Conservation (phyloP, 163 green algal species). For the Coccomyxa subellipsoidea region DNA sequence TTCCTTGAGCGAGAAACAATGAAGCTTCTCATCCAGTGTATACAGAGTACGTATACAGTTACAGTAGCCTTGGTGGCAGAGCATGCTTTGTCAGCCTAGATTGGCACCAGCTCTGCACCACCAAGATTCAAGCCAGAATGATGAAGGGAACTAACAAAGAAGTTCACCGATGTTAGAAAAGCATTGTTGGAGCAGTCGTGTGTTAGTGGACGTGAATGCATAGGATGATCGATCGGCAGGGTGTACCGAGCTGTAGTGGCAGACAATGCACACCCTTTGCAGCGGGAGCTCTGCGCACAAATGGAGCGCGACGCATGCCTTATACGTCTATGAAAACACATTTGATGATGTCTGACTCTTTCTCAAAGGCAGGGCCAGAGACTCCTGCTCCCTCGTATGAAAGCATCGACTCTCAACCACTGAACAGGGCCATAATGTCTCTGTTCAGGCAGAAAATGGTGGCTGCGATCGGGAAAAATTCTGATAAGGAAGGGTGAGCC, state of each 20-base stretch:
- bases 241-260: background rate
- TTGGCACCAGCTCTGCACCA: too few relatives aligned
- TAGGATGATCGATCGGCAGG: background rate
- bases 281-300: background rate
- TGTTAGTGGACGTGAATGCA: too few relatives aligned
- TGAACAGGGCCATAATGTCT: conserved; percentile 64
- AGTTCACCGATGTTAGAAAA: too few relatives aligned
- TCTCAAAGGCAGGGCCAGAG: background rate
- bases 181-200: too few relatives aligned
- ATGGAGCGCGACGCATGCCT: background rate
- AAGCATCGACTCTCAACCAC: conserved; percentile 56
- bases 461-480: conserved; percentile 51
- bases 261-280: background rate
- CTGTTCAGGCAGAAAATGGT: conserved; percentile 73
- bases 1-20: too few relatives aligned
- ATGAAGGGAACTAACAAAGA: too few relatives aligned
- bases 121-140: too few relatives aligned
- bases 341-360: background rate
- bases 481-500: conserved; percentile 32
- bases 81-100: too few relatives aligned
- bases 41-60: too few relatives aligned
- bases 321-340: background rate
- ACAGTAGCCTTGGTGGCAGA: too few relatives aligned
- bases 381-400: conserved; percentile 7
- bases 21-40: too few relatives aligned